Conservation (phyloP, 2,329 filamentous ascomycete genomes). For the Verticillium longisporum region DNA sequence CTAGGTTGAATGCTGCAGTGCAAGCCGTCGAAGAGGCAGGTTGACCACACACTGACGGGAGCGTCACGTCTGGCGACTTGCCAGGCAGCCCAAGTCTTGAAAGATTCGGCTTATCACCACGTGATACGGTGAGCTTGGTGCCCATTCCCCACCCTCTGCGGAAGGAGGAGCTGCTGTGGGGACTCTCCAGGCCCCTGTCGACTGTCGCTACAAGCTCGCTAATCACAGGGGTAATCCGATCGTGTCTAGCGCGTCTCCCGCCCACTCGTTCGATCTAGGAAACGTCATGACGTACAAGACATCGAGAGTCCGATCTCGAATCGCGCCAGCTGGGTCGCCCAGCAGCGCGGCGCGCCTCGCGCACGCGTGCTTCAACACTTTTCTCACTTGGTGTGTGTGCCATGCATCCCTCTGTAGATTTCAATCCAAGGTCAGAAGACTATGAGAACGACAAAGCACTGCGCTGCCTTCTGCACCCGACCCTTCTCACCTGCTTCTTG, state of each 20-base stretch:
- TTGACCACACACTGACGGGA: too few species aligned
- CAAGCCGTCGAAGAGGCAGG: background rate
- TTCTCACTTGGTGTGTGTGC: background rate
- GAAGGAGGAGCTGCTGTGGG: background rate
- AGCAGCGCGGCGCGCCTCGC: background rate
- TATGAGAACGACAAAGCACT: too few species aligned
- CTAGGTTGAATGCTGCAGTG: background rate
- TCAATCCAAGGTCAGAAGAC: too few species aligned
- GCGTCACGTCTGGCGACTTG: too few species aligned
- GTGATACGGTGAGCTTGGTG: too few species aligned
- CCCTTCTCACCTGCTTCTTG: background rate
- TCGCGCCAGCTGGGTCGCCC: background rate
- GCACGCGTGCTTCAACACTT: background rate
- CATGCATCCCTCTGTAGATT: background rate
- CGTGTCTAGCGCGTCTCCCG: background rate
- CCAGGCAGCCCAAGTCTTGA: too few species aligned
- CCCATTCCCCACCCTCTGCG: too few species aligned
- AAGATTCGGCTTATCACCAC: too few species aligned
- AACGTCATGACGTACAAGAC: slow-evolving; percentile 12
- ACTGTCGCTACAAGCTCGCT: background rate
- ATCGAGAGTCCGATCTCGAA: slow-evolving; percentile 9
- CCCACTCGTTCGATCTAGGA: slow-evolving; percentile 6
- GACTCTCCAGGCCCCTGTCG: background rate
- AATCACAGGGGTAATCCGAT: background rate
- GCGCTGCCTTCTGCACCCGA: too few species aligned